phyloP scores from a whole-genome alignment of 305 asterid genomes.

The Solanum hybrid region DNA sequence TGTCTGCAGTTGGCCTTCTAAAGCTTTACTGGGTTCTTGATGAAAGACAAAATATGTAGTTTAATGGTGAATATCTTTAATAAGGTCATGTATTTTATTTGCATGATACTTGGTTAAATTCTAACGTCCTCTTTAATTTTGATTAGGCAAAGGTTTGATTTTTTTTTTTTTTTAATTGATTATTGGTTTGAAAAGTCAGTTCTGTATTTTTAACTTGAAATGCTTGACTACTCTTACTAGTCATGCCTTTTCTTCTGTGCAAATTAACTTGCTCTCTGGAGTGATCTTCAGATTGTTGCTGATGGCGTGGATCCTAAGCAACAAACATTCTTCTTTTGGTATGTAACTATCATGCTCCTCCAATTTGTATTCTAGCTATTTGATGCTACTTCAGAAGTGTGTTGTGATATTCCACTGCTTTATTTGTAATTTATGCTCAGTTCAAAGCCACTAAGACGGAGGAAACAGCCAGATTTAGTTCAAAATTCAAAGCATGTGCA shows the following conservation, averaged over 20 bases:
- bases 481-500: slow-evolving; percentile 63
- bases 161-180: not conserved
- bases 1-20: not conserved
- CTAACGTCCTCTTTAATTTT: not conserved
- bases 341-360: slow-evolving; percentile 16
- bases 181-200: not conserved
- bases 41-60: not conserved
- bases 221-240: not conserved
- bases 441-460: slow-evolving; percentile 56
- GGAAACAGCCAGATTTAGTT: slow-evolving; percentile 36
- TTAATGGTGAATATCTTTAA: not conserved
- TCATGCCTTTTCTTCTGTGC: not conserved
- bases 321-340: slow-evolving; percentile 83
- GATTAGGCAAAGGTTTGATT: not conserved
- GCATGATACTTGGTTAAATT: not conserved
- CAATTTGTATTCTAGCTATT: slow-evolving; percentile 7
- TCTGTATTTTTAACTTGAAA: not conserved
- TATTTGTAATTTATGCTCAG: slow-evolving; percentile 28
- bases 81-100: not conserved
- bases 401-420: slow-evolving; percentile 15
- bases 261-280: not conserved
- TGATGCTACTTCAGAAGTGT: slow-evolving; percentile 5
- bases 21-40: not conserved
- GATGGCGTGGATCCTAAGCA: slow-evolving; percentile 90
- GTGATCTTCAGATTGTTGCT: slow-evolving; percentile 54